Percentiles rank a stretch among this genome's conserved stretches.
Conservation (phyloP, 2,329 filamentous ascomycete species). For the Penicillium sp. region DNA sequence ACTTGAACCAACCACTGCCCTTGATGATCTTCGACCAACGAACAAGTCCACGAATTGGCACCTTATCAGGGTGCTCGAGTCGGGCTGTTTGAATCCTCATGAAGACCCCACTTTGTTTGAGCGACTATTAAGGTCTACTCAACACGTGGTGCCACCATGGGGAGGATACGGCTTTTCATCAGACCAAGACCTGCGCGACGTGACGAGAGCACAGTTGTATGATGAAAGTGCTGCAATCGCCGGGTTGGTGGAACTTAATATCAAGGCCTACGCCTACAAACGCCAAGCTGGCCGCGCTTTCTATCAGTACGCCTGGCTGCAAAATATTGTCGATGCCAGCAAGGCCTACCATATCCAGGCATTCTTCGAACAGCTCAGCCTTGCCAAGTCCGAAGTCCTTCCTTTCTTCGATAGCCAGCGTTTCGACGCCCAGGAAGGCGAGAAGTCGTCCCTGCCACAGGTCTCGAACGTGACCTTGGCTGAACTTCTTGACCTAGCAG, state of each 20-base stretch:
- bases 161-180: constrained; percentile 26
- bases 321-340: constrained; percentile 41
- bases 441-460: constrained; percentile 38
- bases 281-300: constrained; percentile 36
- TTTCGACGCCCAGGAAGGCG: constrained; percentile 22
- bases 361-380: constrained; percentile 34
- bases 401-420: constrained; percentile 25
- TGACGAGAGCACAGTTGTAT: constrained; percentile 37
- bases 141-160: constrained; percentile 40
- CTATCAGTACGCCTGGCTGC: constrained; percentile 37
- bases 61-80: constrained; percentile 56
- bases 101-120: constrained; percentile 51
- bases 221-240: constrained; percentile 39
- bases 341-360: constrained; percentile 39
- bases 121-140: constrained; percentile 41
- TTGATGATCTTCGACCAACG: constrained; percentile 35
- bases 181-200: constrained; percentile 25
- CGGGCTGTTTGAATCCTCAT: constrained; percentile 50
- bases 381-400: constrained; percentile 17
- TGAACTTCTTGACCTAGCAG: constrained; percentile 56
- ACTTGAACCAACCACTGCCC: constrained; percentile 20
- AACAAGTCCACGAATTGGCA: constrained; percentile 42
- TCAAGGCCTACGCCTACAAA: constrained; percentile 32
- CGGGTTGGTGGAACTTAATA: constrained; percentile 40
- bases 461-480: constrained; percentile 55